phyloP scores from a whole-genome alignment of 768 basidiomycete species.

The Boletus reticulatus region DNA sequence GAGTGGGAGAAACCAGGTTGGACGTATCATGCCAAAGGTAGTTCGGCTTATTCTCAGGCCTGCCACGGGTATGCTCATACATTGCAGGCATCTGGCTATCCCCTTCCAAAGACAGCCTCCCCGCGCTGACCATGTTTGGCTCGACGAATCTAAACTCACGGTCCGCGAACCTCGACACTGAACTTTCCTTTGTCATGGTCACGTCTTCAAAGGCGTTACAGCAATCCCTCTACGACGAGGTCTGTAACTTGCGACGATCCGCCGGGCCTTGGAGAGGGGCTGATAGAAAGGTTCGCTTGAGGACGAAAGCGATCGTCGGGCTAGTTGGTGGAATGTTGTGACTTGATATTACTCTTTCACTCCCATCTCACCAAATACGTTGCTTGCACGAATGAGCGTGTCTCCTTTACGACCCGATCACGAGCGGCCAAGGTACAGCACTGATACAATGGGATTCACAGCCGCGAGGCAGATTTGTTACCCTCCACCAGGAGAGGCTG shows the following conservation, averaged over 20 bases:
- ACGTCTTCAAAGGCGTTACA: constrained; percentile 57
- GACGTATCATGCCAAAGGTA: constrained; percentile 99
- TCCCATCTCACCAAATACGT: constrained; percentile 8
- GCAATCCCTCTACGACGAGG: constrained; percentile 50
- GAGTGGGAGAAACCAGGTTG: constrained; percentile 91
- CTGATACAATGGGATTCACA: background rate
- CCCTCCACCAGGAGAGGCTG: background rate
- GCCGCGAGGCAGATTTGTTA: background rate
- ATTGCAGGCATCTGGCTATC: constrained; percentile 81
- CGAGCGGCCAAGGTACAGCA: background rate
- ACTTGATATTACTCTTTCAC: constrained; percentile 6
- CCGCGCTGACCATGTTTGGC: constrained; percentile 81
- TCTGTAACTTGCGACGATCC: constrained; percentile 48
- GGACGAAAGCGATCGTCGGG: constrained; percentile 62
- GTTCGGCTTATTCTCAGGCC: background rate
- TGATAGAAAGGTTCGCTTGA: constrained; percentile 54
- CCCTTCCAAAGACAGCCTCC: constrained; percentile 47
- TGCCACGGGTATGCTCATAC: background rate
- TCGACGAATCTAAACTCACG: constrained; percentile 94
- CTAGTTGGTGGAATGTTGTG: constrained; percentile 71
- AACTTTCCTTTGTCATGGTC: constrained; percentile 83
- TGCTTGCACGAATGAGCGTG: background rate
- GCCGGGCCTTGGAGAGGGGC: constrained; percentile 58
- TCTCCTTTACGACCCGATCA: background rate
- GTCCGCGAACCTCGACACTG: constrained; percentile 87